These are phyloP conservation scores for Xylaria digitata DNA, from an alignment of 2,329 filamentous ascomycete genomes.

Conservation along the genomic window DNA sequence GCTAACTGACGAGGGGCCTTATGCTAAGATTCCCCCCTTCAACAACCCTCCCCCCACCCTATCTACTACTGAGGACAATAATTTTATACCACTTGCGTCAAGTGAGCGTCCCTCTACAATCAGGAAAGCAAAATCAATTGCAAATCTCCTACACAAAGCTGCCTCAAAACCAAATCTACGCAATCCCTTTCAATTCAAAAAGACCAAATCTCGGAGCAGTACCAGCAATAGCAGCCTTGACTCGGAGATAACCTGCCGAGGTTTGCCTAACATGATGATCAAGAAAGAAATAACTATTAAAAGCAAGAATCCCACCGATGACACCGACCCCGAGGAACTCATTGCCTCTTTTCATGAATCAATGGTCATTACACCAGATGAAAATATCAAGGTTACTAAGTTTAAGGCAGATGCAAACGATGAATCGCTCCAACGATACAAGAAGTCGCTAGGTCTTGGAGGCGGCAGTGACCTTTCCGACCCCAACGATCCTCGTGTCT, in stretches of 20 bases:
- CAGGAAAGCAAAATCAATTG: conserved; percentile 32
- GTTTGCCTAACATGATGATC: conserved; percentile 37
- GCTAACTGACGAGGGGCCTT: conserved; percentile 5
- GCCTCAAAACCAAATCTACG: conserved; percentile 17
- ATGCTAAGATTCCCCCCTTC: neutral
- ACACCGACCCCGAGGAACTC: conserved; percentile 13
- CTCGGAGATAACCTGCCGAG: conserved; percentile 45
- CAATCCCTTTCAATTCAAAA: conserved; percentile 7
- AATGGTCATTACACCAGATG: conserved; percentile 26
- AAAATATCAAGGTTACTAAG: conserved; percentile 31
- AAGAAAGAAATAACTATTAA: conserved; percentile 18
- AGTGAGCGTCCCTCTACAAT: conserved; percentile 21
- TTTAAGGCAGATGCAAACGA: conserved; percentile 71
- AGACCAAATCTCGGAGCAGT: neutral
- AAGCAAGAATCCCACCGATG: conserved; percentile 5
- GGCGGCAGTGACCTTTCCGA: conserved; percentile 78
- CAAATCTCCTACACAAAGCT: conserved; percentile 24
- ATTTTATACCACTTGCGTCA: conserved; percentile 10
- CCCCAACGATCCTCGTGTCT: conserved; percentile 85
- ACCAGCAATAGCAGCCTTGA: conserved; percentile 38
- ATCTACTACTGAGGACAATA: conserved; percentile 7
- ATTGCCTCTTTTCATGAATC: conserved; percentile 21
- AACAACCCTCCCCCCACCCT: neutral
- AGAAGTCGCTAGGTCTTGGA: conserved; percentile 90
- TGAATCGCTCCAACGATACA: conserved; percentile 97